Base-by-base conservation (phyloP, 2,329 filamentous ascomycete species). In the Zasmidium angulare region DNA sequence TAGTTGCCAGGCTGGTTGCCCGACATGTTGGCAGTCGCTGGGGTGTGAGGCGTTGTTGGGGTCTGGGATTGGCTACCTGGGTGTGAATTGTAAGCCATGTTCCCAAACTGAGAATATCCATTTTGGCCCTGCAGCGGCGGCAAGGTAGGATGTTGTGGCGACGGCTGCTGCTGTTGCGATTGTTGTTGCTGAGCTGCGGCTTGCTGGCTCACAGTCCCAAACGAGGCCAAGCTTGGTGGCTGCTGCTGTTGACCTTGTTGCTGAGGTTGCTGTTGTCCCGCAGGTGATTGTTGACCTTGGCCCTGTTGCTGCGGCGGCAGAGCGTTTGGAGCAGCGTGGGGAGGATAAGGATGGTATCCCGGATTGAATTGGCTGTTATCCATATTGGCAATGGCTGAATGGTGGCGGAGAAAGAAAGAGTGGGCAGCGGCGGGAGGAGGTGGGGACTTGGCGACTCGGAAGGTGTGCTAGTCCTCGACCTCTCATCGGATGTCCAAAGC, bases 81-180 rank as follows among this genome's bases (percentile, higher is more conserved):
- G 52, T 69, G 68, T 23, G 66, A n/a, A n/a, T n/a, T 66, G 60
- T 70, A 73, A 51, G 72, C 72, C 50, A 75, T 62, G 21, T 63
- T 67, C 57, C 72, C 72, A 50, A 74, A 72, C 53, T 71, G 69
- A 29, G 64, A 64, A 64, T 63, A 70, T 55, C 69, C 70, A 71
- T 72, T 72, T 60, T 66, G 64, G 23, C 53, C 62, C 60, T 75
- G 72, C 49, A 75, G 63, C 22, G 72, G 72, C 22, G 72, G 72
- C n/a, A 75, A 65, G 11, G 72, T 75, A 19, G 69, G 64, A 61
- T 69, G 69, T 31, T 60, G 57, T 10, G 65, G 62, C 55, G 66
- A 68, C 46, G 58, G 56, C 31, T 55, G 61, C 59, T 63, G 63
- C 51, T 61, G 62, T 36, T 68, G 65, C 11, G 47, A 55, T 21